Evolutionary conservation across 2,329 filamentous ascomycete species (phyloP).

Genomic region (Knoxdaviesia proteae): DNA sequence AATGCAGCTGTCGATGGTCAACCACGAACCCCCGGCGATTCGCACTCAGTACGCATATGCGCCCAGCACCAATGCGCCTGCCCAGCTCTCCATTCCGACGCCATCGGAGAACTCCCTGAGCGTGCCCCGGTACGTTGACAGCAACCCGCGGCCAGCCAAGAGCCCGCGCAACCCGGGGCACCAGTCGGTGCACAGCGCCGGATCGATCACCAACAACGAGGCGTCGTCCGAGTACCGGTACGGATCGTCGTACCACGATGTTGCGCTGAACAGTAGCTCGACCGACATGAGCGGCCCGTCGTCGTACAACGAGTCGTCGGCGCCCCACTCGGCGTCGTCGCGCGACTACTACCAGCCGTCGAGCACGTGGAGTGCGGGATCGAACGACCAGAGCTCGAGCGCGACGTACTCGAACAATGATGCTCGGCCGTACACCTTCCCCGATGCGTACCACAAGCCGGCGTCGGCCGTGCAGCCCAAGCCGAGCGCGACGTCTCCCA

Average conservation of each 20-base stretch:
- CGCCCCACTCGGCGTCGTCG: slow-evolving; percentile 9
- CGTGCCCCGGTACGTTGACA: slow-evolving; percentile 36
- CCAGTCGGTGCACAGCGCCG: slow-evolving; percentile 28
- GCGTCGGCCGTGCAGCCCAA: slow-evolving; percentile 17
- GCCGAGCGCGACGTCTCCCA: slow-evolving; percentile 1
- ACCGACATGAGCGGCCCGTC: slow-evolving; percentile 5
- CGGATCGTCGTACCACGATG: slow-evolving; percentile 21
- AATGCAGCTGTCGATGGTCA: slow-evolving; percentile 10
- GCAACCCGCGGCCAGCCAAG: slow-evolving; percentile 31
- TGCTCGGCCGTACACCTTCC: slow-evolving; percentile 25
- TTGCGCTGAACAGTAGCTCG: slow-evolving; percentile 10
- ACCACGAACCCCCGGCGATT: slow-evolving; percentile 26
- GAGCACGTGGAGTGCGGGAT: slow-evolving; percentile 28
- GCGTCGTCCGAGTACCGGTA: slow-evolving; percentile 35
- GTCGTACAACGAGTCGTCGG: slow-evolving; percentile 13
- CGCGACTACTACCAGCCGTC: slow-evolving; percentile 34
- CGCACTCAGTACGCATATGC: slow-evolving; percentile 35
- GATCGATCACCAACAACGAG: slow-evolving; percentile 27
- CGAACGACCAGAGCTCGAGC: slow-evolving; percentile 22
- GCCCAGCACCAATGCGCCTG: slow-evolving; percentile 25
- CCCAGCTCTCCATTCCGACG: slow-evolving; percentile 24
- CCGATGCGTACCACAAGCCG: slow-evolving; percentile 25
- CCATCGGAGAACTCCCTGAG: slow-evolving; percentile 24
- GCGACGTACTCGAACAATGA: slow-evolving; percentile 24
- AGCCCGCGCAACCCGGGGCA: slow-evolving; percentile 33